Conservation (phyloP, 106 monocot species). For the Acorus calamus region DNA sequence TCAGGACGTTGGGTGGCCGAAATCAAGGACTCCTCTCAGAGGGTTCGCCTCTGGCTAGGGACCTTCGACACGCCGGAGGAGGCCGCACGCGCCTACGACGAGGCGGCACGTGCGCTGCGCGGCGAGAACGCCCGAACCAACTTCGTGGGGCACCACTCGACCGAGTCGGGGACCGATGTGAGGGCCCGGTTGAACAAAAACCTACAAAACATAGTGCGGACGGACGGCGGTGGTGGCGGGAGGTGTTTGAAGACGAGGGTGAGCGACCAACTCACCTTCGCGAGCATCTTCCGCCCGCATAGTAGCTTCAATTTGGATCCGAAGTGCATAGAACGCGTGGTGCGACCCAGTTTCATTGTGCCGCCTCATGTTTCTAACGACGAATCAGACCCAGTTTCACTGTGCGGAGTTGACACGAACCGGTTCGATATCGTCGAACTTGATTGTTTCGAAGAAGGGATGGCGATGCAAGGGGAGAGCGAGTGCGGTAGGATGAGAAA, state of each 20-base stretch:
- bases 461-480: too few relatives aligned
- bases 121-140: slow-evolving; percentile 40
- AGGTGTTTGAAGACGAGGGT: slow-evolving; percentile 2
- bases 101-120: slow-evolving; percentile 31
- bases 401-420: neutral
- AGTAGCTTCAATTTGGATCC: neutral
- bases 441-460: too few relatives aligned
- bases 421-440: neutral
- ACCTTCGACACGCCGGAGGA: slow-evolving; percentile 43
- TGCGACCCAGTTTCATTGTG: slow-evolving; percentile 29
- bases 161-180: neutral
- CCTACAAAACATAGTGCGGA: slow-evolving; percentile 7
- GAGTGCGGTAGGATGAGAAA: neutral
- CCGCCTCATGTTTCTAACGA: neutral
- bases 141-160: slow-evolving; percentile 4
- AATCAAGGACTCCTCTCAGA: slow-evolving; percentile 48
- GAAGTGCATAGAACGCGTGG: neutral
- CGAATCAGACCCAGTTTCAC: neutral
- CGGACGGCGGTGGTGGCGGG: neutral
- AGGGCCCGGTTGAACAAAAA: slow-evolving; percentile 22
- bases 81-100: slow-evolving; percentile 41
- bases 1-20: slow-evolving; percentile 54
- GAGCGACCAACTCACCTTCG: slow-evolving; percentile 24
- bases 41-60: slow-evolving; percentile 47
- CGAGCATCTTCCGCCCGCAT: slow-evolving; percentile 17